A percentile compares a stretch with the other conserved stretches of the same genome.
Evolutionary conservation across 2,329 filamentous ascomycete genomes (phyloP).

Genomic region (Monosporascus sp.): DNA sequence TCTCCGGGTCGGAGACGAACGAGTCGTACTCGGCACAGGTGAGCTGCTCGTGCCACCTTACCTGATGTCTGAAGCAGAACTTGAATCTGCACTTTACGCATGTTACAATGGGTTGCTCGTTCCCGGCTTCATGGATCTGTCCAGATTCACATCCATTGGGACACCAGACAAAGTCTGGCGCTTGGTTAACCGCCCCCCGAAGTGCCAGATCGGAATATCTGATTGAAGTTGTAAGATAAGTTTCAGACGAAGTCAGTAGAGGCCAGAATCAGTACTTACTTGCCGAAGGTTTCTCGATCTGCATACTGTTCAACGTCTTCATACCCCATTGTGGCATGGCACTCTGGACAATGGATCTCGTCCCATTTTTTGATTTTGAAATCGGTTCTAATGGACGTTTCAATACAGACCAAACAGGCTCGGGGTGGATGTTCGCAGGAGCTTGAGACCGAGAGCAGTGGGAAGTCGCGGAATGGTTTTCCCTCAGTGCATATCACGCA

Average conservation of each 20-base stretch:
- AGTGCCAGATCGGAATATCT: slow-evolving; percentile 3
- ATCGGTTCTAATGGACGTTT: slow-evolving; percentile 2
- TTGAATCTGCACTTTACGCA: slow-evolving; percentile 18
- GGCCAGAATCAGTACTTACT: neutral
- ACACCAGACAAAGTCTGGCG: slow-evolving; percentile 38
- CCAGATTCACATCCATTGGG: slow-evolving; percentile 32
- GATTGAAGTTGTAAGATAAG: neutral
- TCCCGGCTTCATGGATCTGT: slow-evolving; percentile 34
- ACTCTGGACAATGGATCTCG: slow-evolving; percentile 2
- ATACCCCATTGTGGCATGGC: neutral
- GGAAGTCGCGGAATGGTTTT: slow-evolving; percentile 1
- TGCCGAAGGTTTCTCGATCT: slow-evolving; percentile 2
- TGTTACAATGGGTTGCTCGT: slow-evolving; percentile 23
- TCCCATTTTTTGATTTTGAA: slow-evolving; percentile 2
- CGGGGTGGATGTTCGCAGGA: slow-evolving; percentile 1
- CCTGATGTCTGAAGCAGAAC: slow-evolving; percentile 23
- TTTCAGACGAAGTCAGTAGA: too few relatives aligned
- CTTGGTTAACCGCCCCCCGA: slow-evolving; percentile 1
- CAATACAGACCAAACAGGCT: slow-evolving; percentile 1
- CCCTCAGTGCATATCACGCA: slow-evolving; percentile 1
- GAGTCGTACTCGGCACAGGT: slow-evolving; percentile 21
- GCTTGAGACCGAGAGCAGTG: neutral
- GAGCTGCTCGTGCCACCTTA: slow-evolving; percentile 16
- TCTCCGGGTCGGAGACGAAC: slow-evolving; percentile 3
- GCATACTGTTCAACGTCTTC: slow-evolving; percentile 3